Evolutionary conservation across 1,139 yeast genomes (phyloP), one percentile per base, ranked within the genome.

Genomic region (Yamadazyma triangularis): DNA sequence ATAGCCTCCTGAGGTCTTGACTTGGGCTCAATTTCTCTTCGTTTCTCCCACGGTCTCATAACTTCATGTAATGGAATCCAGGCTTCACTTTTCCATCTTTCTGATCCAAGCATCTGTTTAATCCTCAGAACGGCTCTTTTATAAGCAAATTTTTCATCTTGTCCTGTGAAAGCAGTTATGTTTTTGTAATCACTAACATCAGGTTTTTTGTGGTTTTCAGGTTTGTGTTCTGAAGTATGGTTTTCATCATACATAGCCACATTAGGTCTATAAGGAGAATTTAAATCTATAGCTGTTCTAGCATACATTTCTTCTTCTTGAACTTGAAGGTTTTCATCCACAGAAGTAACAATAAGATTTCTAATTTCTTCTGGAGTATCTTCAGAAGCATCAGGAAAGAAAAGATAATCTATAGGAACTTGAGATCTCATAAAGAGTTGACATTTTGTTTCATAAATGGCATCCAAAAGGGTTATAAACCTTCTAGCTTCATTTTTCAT

Each of bases 121-220:
- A 82, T 67, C 42, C 91, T 58, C 48, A 80, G 77, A 1, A 80
- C 80, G 0, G 89, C 88, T 41, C 89, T 55, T 40, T 77, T 77
- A 46, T 74, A 81, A 3, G 91, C 88, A 58, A 82, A 81, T 53
- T 70, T 72, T 48, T 82, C 89, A 52, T 82, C 89, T 45, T 81
- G 88, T 18, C 91, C 89, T 0, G 87, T 81, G 44, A 81, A 82
- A 3, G 79, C 79, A 13, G 63, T 60, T 10, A 70, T 50, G 30
- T 77, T 65, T 13, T 71, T 64, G 45, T 67, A 77, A 44, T 76
- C 67, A 8, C 42, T 36, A 15, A 35, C 33, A 0, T 21, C 15
- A 8, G 15, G 14, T 18, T 9, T 18, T 18, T 18, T 18, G 8
- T 18, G 8, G 9, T 29, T 29, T 35, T 64, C 74, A n/a, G n/a